Evolutionary conservation across 371 early-diverging fungal species (phyloP).

Genomic region (Basidiobolus meristosporus): DNA sequence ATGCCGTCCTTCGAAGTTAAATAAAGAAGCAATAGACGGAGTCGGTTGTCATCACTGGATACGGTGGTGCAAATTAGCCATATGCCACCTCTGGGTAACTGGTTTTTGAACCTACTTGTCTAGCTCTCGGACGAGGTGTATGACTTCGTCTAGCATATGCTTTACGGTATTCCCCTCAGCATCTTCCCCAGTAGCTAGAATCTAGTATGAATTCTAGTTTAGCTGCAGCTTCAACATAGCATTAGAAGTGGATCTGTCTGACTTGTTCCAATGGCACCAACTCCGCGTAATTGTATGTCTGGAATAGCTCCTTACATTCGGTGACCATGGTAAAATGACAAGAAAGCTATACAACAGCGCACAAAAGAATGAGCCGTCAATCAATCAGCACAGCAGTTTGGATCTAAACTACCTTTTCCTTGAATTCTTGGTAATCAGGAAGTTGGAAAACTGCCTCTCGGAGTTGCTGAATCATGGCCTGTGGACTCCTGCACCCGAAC

Average conservation of each 20-base stretch:
- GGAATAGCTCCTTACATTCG: conserved; percentile 67
- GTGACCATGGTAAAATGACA: conserved; percentile 81
- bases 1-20: conserved; percentile 59
- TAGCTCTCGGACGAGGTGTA: too few species aligned
- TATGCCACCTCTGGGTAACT: too few species aligned
- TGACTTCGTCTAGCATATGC: conserved; percentile 60
- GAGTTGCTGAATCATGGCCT: conserved; percentile 64
- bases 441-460: conserved; percentile 71
- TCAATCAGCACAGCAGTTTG: too few species aligned
- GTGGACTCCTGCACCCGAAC: too few species aligned
- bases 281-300: conserved; percentile 55
- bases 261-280: conserved; percentile 32
- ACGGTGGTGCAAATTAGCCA: conserved; percentile 52
- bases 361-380: background rate
- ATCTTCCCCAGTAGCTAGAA: conserved; percentile 76
- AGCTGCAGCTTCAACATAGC: too few species aligned
- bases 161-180: conserved; percentile 56
- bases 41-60: conserved; percentile 52
- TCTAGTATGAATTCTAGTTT: too few species aligned
- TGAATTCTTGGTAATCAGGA: conserved; percentile 85
- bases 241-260: too few species aligned
- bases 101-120: too few species aligned
- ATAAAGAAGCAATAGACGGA: conserved; percentile 66
- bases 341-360: conserved; percentile 34
- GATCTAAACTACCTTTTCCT: conserved; percentile 29